Evolutionary conservation across 371 early-diverging fungal genomes (phyloP).

Genomic region (Conidiobolus incongruus): DNA sequence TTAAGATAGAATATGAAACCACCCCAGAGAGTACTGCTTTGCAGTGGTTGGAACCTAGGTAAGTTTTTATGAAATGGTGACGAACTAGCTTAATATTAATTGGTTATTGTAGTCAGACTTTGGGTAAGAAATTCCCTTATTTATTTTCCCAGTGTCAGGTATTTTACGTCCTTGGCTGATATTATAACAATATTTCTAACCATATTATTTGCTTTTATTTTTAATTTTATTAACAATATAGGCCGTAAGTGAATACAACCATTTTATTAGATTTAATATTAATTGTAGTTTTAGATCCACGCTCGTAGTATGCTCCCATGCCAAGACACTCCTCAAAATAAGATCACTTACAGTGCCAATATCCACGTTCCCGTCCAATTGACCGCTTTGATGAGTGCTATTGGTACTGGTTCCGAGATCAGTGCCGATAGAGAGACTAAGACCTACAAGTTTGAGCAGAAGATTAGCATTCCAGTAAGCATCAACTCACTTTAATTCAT

Average conservation of each 20-base stretch:
- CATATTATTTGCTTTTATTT: no score
- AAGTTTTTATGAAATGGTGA: no score
- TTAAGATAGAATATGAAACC: conserved; percentile 56
- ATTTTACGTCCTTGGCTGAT: conserved; percentile 7
- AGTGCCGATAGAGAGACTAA: conserved; percentile 15
- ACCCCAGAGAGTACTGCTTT: conserved; percentile 61
- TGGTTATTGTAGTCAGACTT: conserved; percentile 49
- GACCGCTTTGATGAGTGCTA: conserved; percentile 39
- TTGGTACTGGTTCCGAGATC: conserved; percentile 20
- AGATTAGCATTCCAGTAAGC: conserved; percentile 32
- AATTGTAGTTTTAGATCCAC: conserved; percentile 40
- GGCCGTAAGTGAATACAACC: not conserved
- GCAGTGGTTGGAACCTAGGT: conserved; percentile 77
- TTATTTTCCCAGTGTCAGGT: conserved; percentile 92
- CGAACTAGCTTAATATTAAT: not conserved
- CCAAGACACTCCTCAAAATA: conserved; percentile 84
- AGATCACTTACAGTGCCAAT: conserved; percentile 67
- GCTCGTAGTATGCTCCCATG: conserved; percentile 81
- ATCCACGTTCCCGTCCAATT: conserved; percentile 46
- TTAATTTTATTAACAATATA: not conserved
- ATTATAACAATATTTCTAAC: not conserved
- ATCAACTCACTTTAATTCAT: not conserved
- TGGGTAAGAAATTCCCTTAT: conserved; percentile 82
- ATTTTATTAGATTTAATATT: not conserved
- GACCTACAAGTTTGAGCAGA: conserved; percentile 42